Evolutionary conservation across 345 rosid species (phyloP).

Genomic region (Gossypium sturtianum): DNA sequence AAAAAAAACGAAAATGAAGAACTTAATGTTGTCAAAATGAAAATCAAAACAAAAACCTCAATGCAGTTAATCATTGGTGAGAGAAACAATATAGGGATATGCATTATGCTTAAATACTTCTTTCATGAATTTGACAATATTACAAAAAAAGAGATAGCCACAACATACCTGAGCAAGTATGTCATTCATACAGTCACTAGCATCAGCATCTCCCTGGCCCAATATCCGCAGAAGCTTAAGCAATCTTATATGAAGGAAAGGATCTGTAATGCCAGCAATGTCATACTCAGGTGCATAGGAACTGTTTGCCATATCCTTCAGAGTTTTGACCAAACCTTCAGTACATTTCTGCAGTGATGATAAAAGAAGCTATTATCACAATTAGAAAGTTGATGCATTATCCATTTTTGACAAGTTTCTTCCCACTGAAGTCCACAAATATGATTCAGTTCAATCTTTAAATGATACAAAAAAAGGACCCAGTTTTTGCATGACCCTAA

Average conservation of each 20-base stretch:
- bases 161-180: constrained; percentile 92
- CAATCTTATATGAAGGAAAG: constrained; percentile 95
- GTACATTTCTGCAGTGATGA: constrained; percentile 67
- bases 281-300: constrained; percentile 98
- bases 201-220: constrained; percentile 95
- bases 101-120: background rate
- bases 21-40: background rate
- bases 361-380: constrained; percentile 14
- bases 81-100: background rate
- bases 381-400: constrained; percentile 1
- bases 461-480: background rate
- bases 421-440: background rate
- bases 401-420: background rate
- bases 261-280: constrained; percentile 94
- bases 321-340: constrained; percentile 78
- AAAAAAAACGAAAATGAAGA: background rate
- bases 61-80: background rate
- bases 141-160: background rate
- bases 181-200: constrained; percentile 97
- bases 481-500: background rate
- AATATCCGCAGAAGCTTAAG: constrained; percentile 77
- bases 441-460: background rate
- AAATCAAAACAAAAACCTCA: background rate
- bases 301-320: constrained; percentile 84
- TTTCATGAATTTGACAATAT: background rate